phyloP scores from a whole-genome alignment of 164 flowering plant species.

The Vitis rupestris region DNA sequence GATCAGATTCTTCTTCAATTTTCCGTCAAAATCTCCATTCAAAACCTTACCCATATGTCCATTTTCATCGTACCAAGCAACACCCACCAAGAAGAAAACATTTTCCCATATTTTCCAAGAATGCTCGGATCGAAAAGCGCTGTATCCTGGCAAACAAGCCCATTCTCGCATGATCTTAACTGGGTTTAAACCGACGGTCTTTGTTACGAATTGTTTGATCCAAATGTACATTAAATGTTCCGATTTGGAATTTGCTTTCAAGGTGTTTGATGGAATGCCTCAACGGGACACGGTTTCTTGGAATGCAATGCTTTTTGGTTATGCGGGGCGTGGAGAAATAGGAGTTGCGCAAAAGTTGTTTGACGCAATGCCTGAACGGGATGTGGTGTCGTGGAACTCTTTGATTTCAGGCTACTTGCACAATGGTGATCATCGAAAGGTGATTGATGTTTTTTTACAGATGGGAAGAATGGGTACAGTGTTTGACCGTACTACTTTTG shows the following conservation, averaged over 20 bases:
- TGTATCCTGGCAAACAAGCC: slow-evolving; percentile 55
- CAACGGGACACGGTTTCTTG: slow-evolving; percentile 59
- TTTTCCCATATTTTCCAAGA: slow-evolving; percentile 66
- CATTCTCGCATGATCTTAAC: slow-evolving; percentile 64
- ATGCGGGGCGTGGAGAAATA: slow-evolving; percentile 40
- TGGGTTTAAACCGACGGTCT: slow-evolving; percentile 65
- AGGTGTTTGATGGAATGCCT: slow-evolving; percentile 67
- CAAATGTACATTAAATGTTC: slow-evolving; percentile 60
- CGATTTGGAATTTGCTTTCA: slow-evolving; percentile 37
- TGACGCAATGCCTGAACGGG: slow-evolving; percentile 61
- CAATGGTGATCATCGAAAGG: slow-evolving; percentile 34
- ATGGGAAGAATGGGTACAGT: slow-evolving; percentile 37
- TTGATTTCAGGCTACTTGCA: slow-evolving; percentile 63
- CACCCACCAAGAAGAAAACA: slow-evolving; percentile 25
- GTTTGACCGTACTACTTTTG: slow-evolving; percentile 50
- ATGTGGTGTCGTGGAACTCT: slow-evolving; percentile 80
- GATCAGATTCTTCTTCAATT: slow-evolving; percentile 4
- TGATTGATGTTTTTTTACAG: slow-evolving; percentile 40
- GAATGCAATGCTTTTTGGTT: slow-evolving; percentile 65
- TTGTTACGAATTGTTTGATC: slow-evolving; percentile 72
- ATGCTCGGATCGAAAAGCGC: slow-evolving; percentile 35
- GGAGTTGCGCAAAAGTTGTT: slow-evolving; percentile 40
- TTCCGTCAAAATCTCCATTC: slow-evolving; percentile 7
- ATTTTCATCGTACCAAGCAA: slow-evolving; percentile 15
- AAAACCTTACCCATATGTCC: slow-evolving; percentile 8